These are phyloP conservation scores for Euphorbia peplus DNA, from an alignment of 345 rosid genomes.

Conservation along the genomic window DNA sequence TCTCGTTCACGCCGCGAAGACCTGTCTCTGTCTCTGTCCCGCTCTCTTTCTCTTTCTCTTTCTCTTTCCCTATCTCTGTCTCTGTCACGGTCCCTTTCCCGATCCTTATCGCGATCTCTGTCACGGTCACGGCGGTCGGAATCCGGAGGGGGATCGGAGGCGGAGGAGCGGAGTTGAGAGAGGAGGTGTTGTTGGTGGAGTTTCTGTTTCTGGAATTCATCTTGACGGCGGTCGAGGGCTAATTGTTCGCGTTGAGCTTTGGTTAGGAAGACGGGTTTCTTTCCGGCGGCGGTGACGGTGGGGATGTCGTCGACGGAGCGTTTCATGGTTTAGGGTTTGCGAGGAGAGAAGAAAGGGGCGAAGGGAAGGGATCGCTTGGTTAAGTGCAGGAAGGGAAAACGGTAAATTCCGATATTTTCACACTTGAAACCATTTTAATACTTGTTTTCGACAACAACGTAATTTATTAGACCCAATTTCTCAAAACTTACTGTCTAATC, in stretches of 20 bases:
- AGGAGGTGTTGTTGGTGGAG: slow-evolving; percentile 21
- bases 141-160: slow-evolving; percentile 26
- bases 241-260: slow-evolving; percentile 37
- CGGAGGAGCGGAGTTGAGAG: slow-evolving; percentile 14
- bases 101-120: slow-evolving; percentile 37
- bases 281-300: neutral
- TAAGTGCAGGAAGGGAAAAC: slow-evolving; percentile 9
- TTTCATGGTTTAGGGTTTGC: slow-evolving; percentile 3
- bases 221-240: slow-evolving; percentile 85
- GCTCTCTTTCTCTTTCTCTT: slow-evolving; percentile 32
- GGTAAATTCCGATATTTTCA: neutral
- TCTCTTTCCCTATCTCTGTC: slow-evolving; percentile 32
- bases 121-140: slow-evolving; percentile 36
- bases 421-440: too few species aligned
- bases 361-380: slow-evolving; percentile 6
- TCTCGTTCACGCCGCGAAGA: neutral
- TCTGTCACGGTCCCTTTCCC: slow-evolving; percentile 40
- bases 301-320: slow-evolving; percentile 8
- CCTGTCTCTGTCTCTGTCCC: slow-evolving; percentile 29
- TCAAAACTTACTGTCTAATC: too few species aligned
- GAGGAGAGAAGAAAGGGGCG: neutral
- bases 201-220: slow-evolving; percentile 38
- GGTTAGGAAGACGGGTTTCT: slow-evolving; percentile 29
- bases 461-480: too few species aligned
- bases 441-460: too few species aligned